A percentile compares a stretch with the other conserved stretches of the same genome.
Evolutionary conservation across 306 rosid species (phyloP).

Genomic region (Fagus sylvatica): DNA sequence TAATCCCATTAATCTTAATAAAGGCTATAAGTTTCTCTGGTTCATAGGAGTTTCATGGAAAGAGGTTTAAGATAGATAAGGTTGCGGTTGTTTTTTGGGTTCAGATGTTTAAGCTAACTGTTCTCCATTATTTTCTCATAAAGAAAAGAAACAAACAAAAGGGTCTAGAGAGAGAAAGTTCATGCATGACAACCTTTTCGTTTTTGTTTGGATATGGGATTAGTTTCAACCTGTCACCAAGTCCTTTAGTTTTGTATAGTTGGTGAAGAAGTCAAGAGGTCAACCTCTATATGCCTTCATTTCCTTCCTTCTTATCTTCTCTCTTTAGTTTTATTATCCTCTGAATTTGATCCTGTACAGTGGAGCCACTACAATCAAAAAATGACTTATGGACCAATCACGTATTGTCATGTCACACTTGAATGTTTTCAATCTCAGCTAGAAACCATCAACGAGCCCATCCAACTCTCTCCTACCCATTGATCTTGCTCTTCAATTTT

Average conservation of each 20-base stretch:
- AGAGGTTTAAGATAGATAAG: background rate
- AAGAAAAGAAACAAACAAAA: background rate
- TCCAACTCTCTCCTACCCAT: background rate
- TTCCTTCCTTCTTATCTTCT: background rate
- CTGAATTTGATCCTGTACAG: background rate
- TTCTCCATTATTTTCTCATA: conserved; percentile 8
- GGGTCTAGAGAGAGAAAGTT: background rate
- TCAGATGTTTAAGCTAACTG: conserved; percentile 14
- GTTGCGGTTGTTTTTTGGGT: background rate
- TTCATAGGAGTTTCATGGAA: background rate
- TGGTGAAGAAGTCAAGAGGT: conserved; percentile 33
- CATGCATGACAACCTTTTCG: background rate
- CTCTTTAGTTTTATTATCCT: background rate
- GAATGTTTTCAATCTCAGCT: background rate
- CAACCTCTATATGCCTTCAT: background rate
- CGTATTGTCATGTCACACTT: background rate
- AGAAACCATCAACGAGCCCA: background rate
- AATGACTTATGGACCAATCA: background rate
- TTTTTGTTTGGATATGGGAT: conserved; percentile 22
- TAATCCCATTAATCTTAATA: background rate
- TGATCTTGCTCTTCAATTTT: background rate
- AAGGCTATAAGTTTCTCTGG: background rate
- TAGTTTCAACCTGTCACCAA: conserved; percentile 17
- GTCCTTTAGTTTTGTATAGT: conserved; percentile 29
- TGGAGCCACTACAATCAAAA: background rate